Evolutionary conservation across 2,329 filamentous ascomycete genomes (phyloP), one percentile per base, ranked within the genome.

Genomic region (Calonectria naviculata): DNA sequence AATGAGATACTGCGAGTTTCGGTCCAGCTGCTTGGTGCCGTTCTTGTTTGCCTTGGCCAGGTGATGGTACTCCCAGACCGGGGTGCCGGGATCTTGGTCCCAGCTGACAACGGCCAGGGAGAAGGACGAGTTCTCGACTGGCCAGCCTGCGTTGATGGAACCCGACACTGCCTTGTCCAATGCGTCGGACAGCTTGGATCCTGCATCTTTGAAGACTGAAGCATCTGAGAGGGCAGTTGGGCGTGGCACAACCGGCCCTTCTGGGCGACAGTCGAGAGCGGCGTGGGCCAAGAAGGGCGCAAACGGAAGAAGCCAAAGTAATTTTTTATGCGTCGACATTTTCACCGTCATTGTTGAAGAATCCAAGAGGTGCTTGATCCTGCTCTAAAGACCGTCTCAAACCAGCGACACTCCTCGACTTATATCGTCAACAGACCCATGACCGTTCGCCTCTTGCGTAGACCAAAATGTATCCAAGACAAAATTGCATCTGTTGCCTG

Each of bases 31-130:
- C 29, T 78, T 76, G 0, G 83, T 83, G 24, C 83, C 83, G n/a
- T 80, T 77, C 7, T 77, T 72, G 29, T 84, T 85, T 5, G 64
- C 74, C 2, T 77, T 65, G 4, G 80, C 80, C 1, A 83, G 78
- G 58, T 86, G 83, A 52, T 86, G 84, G 58, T 84, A 84, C 65
- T 86, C 82, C 84, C 84, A 87, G 8, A 85, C 29, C 1, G 81
- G 81, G 1, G 76, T 68, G 5, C 71, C 67, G 9, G 77, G 65
- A 6, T 79, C 36, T 31, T 83, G 80, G 21, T 81, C 75, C 6
- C 78, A 72, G 13, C 81, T 82, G 7, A 85, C 72, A 1, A 85
- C 64, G 2, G 79, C 81, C 0, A 85, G 54, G 0, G 84, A 85
- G 71, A 86, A 84, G 0, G 84, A 85, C 0, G 80, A 78, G 34